Evolutionary conservation across 306 rosid species (phyloP), one percentile per base, ranked within the genome.

Genomic region (Glycyrrhiza uralensis): DNA sequence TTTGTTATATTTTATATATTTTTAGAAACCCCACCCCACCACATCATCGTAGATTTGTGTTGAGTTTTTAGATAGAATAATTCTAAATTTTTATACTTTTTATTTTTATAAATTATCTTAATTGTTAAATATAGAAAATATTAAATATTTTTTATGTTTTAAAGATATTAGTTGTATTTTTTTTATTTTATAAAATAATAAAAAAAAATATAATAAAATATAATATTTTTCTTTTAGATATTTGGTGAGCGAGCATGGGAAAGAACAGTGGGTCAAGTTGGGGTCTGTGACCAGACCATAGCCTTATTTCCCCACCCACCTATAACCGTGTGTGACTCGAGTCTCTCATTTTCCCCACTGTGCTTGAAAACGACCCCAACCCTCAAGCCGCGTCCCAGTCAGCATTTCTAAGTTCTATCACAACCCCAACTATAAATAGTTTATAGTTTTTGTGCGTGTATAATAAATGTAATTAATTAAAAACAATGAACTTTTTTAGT

Each of bases 301-400:
- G 29, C 18, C 32, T 28, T 45, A 20, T 51, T 54, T 68, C 6
- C 35, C 23, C 24, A 22, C 38, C 49, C 61, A 76, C 76, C 76
- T 41, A 59, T 81, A 66, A 66, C 44, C 82, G 82, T 62, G 82
- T 62, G 74, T 66, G 29, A 0, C 29, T 17, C 2, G 54, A 80
- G 64, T 74, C 76, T 47, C 55, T 29, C 33, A 4, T n/a, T 24
- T 42, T 55, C 56, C 12, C 7, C 9, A 17, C 9, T 22, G 1
- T 67, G 58, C 26, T 66, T 60, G 76, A 74, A 38, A 68, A 69
- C 6, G 80, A 59, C 79, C 51, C 10, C 24, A 47, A 58, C 24
- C 65, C 24, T 44, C 51, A 58, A 28, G 55, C 79, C 75, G 75
- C 68, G 79, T 33, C 33, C 59, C 63, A 57, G 23, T 29, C 64